Conservation (phyloP, 2,329 filamentous ascomycete species). For the Aspergillus brasiliensis region DNA sequence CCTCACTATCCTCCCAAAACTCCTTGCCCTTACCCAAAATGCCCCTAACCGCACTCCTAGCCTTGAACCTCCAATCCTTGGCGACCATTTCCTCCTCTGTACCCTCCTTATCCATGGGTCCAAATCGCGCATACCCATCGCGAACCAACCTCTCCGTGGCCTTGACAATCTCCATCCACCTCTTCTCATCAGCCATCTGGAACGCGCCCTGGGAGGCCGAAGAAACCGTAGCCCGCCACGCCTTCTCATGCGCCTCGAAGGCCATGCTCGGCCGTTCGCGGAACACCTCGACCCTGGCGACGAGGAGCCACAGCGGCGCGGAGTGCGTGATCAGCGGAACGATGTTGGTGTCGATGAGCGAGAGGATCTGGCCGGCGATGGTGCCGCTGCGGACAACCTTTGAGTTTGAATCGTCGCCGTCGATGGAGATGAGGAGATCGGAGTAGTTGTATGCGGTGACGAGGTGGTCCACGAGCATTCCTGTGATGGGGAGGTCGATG, state of each 20-base stretch:
- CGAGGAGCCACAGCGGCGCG: constrained; percentile 73
- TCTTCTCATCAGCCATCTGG: constrained; percentile 59
- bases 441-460: constrained; percentile 53
- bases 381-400: constrained; percentile 56
- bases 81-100: constrained; percentile 63
- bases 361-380: constrained; percentile 55
- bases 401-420: constrained; percentile 25
- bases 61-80: constrained; percentile 84
- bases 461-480: constrained; percentile 71
- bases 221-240: constrained; percentile 71
- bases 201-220: constrained; percentile 47
- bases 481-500: constrained; percentile 73
- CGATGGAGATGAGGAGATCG: constrained; percentile 36
- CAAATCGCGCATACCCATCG: constrained; percentile 79
- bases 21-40: constrained; percentile 81
- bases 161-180: constrained; percentile 72
- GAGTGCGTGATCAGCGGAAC: constrained; percentile 82
- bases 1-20: constrained; percentile 72
- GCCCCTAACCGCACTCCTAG: constrained; percentile 77
- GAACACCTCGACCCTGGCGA: constrained; percentile 74
- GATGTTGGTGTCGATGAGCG: constrained; percentile 73
- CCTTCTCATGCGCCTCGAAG: constrained; percentile 83
- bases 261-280: constrained; percentile 69
- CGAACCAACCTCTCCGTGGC: constrained; percentile 76
- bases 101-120: constrained; percentile 60